Conservation (phyloP, 2,329 filamentous ascomycete species). For the Alternaria gansuensis region DNA sequence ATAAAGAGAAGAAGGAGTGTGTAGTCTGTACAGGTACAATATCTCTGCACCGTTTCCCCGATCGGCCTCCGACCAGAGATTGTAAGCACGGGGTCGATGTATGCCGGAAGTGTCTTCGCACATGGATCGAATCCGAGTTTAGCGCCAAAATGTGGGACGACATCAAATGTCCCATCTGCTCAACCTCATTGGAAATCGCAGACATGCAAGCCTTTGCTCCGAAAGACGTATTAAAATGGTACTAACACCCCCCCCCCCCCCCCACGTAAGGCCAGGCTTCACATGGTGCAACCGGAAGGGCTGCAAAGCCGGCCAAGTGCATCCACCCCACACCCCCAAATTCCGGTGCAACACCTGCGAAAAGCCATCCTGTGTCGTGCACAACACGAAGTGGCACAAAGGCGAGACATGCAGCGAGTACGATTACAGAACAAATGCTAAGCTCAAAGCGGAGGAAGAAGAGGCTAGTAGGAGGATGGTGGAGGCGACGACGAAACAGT, state of each 20-base stretch:
- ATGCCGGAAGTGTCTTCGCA: constrained; percentile 51
- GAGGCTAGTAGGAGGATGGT: constrained; percentile 44
- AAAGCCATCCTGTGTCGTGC: constrained; percentile 50
- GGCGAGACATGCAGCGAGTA: constrained; percentile 54
- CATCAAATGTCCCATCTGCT: constrained; percentile 62
- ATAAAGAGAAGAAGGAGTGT: constrained; percentile 34
- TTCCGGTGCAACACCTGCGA: constrained; percentile 52
- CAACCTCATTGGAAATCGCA: constrained; percentile 54
- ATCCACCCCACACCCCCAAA: constrained; percentile 55
- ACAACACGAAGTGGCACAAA: constrained; percentile 51
- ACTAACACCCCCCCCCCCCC: too few relatives aligned
- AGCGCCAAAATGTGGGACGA: constrained; percentile 55
- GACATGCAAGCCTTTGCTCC: constrained; percentile 59
- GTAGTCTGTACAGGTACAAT: constrained; percentile 49
- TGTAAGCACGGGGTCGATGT: constrained; percentile 50
- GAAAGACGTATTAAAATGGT: neutral
- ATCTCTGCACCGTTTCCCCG: constrained; percentile 44
- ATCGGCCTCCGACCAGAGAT: constrained; percentile 40
- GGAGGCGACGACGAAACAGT: constrained; percentile 48
- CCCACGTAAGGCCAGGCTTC: constrained; percentile 56
- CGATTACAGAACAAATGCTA: constrained; percentile 44
- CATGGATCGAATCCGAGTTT: constrained; percentile 54
- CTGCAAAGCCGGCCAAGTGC: constrained; percentile 64
- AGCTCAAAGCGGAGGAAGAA: constrained; percentile 40
- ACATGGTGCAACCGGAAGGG: constrained; percentile 62